Evolutionary conservation across 306 rosid genomes (phyloP).

Genomic region (Benincasa hispida): DNA sequence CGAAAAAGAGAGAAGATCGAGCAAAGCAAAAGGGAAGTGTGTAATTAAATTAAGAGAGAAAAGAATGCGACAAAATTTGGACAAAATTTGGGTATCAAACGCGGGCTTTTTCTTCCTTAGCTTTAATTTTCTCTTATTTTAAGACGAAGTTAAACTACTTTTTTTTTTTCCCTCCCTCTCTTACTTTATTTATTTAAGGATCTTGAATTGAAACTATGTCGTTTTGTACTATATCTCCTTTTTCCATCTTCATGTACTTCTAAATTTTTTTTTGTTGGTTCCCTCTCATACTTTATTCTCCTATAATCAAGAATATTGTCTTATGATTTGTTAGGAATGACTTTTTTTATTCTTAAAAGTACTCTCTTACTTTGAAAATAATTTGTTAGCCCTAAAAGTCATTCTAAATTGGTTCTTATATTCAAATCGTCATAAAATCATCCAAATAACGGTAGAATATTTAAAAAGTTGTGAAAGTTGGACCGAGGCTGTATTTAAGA

Average conservation of each 20-base stretch:
- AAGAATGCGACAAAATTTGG: slow-evolving; percentile 22
- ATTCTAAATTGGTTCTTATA: no score
- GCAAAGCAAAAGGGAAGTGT: slow-evolving; percentile 18
- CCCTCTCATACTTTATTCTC: no score
- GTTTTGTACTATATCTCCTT: not conserved
- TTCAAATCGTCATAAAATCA: not conserved
- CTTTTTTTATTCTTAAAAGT: no score
- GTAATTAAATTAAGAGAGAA: slow-evolving; percentile 6
- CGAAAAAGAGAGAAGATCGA: not conserved
- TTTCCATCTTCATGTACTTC: not conserved
- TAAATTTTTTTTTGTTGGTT: no score
- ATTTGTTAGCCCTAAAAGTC: no score
- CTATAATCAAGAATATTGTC: no score
- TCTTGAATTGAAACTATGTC: not conserved
- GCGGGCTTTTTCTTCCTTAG: slow-evolving; percentile 21
- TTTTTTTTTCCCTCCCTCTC: not conserved
- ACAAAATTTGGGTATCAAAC: slow-evolving; percentile 26
- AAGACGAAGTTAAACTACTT: slow-evolving; percentile 2
- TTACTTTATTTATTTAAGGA: not conserved
- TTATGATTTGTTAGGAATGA: no score
- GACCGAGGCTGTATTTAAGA: not conserved
- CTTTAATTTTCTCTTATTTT: slow-evolving; percentile 32
- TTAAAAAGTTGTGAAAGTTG: not conserved
- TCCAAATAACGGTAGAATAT: not conserved
- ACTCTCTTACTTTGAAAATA: no score